Conservation (phyloP, 208 protist species). For the Porcisia hertigi region DNA sequence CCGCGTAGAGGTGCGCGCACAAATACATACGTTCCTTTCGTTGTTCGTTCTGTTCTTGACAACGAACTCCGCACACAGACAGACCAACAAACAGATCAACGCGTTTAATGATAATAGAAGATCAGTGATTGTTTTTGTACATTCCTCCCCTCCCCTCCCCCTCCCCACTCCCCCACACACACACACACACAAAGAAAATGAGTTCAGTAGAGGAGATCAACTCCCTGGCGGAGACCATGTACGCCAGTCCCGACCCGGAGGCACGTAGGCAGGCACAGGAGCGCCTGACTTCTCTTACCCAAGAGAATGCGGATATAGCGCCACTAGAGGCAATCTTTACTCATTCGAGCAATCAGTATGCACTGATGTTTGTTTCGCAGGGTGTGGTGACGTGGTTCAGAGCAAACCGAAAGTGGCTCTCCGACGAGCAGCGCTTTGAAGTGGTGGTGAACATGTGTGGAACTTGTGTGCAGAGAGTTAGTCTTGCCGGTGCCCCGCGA, state of each 20-base stretch:
- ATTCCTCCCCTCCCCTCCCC: neutral
- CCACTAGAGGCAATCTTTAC: conserved; percentile 52
- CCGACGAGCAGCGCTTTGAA: conserved; percentile 33
- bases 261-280: conserved; percentile 48
- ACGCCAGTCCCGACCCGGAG: conserved; percentile 51
- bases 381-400: conserved; percentile 74
- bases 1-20: too few species aligned
- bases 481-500: conserved; percentile 56
- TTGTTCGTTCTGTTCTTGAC: neutral
- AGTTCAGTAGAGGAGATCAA: conserved; percentile 66
- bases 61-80: neutral
- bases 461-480: conserved; percentile 59
- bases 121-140: neutral
- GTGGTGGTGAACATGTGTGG: conserved; percentile 65
- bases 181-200: conserved; percentile 19
- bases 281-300: conserved; percentile 47
- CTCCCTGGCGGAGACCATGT: conserved; percentile 67
- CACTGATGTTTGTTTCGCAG: conserved; percentile 75
- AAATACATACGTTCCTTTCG: neutral
- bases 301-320: conserved; percentile 50
- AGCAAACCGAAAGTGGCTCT: conserved; percentile 54
- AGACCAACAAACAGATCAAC: neutral
- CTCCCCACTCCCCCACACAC: conserved; percentile 1
- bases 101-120: neutral
- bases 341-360: conserved; percentile 77